Evolutionary conservation across 495 filamentous ascomycete genomes (phyloP), one percentile per base, ranked within the genome.

Genomic region (Xanthoparmelia taractica): DNA sequence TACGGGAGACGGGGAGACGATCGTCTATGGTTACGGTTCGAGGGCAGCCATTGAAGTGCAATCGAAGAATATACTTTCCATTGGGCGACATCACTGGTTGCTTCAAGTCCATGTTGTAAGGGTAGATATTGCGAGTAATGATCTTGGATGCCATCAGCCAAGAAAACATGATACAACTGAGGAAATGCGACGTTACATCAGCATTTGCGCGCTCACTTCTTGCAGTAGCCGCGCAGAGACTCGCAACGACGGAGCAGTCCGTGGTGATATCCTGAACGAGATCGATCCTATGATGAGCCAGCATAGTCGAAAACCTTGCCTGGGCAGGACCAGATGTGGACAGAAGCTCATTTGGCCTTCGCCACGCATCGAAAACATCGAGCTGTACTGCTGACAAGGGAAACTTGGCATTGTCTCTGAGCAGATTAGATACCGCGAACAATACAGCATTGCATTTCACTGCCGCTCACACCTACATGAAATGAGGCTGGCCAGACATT

Each of bases 181-280:
- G 50, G 25, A 15, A 38, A 15, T 20, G 47, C 17, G 58, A 34
- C 38, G 66, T 40, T 78, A 87, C 87, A 75, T 82, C 78, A 45
- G 76, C 73, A 68, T 85, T 73, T 7, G 86, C 86, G 31, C 80
- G 82, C 67, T 84, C 83, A 34, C 78, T 75, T 67, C 87, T 80
- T n/a, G 86, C 80, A 47, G 86, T 85, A 12, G 80, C 85, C 57
- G 93, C 91, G 70, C 92, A 97, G 15, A 99, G 82, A 74, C 93
- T 96, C 8, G 95, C 94, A 47, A 99, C 92, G 8, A 99, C 92
- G 8, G 94, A 97, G 68, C 94, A 99, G 69, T 99, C 94, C 4
- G 92, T 92, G 25, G 93, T 87, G 47, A 95, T 80, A 71, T 97
- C 94, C 75, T 99, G 94, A 8, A 96, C 90, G 17, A 99, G 79